Percentiles rank a stretch among this genome's conserved stretches.
Evolutionary conservation across 805 yeast species (phyloP).

Genomic region (Novakomyces olei): DNA sequence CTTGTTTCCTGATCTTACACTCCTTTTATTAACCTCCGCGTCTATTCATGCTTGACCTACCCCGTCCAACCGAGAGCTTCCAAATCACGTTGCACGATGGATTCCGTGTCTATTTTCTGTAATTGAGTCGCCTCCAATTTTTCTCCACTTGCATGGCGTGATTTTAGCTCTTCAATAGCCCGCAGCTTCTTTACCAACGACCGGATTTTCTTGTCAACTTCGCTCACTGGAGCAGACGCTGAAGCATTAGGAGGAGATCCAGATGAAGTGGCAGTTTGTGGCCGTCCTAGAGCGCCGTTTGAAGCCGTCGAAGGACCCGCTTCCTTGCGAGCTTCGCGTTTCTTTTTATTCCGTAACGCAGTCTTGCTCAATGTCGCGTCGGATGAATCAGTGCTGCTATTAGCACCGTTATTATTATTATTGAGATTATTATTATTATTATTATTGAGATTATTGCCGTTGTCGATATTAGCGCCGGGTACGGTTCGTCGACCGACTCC

Average conservation of each 20-base stretch:
- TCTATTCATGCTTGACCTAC: too few species aligned
- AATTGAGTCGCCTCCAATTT: constrained; percentile 81
- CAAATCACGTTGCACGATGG: constrained; percentile 54
- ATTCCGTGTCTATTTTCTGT: constrained; percentile 72
- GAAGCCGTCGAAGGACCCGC: too few species aligned
- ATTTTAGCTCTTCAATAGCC: constrained; percentile 80
- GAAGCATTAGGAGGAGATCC: constrained; percentile 7
- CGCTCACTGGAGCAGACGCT: constrained; percentile 8
- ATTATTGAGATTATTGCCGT: constrained; percentile 12
- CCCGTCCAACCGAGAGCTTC: constrained; percentile 51
- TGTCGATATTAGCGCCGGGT: constrained; percentile 15
- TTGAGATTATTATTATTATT: constrained; percentile 35
- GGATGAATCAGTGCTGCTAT: constrained; percentile 39
- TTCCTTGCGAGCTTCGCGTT: constrained; percentile 34
- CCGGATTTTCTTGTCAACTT: constrained; percentile 80
- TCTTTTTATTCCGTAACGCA: constrained; percentile 54
- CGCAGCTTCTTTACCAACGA: constrained; percentile 76
- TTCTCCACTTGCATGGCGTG: constrained; percentile 66
- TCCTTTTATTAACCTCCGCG: too few species aligned
- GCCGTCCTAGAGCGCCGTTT: too few species aligned
- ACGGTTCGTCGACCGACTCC: constrained; percentile 12
- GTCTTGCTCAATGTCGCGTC: constrained; percentile 31
- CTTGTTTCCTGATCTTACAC: too few species aligned
- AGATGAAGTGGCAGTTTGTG: constrained; percentile 5
- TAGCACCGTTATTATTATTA: constrained; percentile 8